Base-by-base conservation (phyloP, 2,329 filamentous ascomycete species). In the Xylariaceae sp. region DNA sequence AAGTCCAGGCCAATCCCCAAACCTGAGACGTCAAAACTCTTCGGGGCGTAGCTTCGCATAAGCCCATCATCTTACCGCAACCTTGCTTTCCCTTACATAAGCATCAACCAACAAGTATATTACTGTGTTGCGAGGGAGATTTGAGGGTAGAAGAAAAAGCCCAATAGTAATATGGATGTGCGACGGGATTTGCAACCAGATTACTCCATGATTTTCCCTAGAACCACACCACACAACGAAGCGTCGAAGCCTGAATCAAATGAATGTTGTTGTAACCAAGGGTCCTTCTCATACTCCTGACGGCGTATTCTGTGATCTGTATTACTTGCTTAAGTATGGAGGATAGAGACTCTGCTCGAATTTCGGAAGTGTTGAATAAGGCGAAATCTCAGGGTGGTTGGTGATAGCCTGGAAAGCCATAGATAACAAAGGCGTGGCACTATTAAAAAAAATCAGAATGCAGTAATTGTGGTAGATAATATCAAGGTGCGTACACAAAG, bases 341-440 rank as follows among this genome's bases (percentile, higher is more conserved):
- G 49, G 34, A 43, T 16, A 47, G 12, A 54, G 36, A 29, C 47
- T 49, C n/a, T 51, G 45, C n/a, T 60, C 36, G 19, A 56, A 63
- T 40, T 34, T 58, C 9, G 63, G 62, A 22, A 64, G 56, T 3
- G 53, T 54, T 10, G 53, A 41, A 21, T 49, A 40, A 0, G 44
- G 44, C 7, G 52, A 54, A 34, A 65, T 47, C 12, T 57, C 59
- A 1, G 61, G 59, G 10, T 53, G 53, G 46, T 55, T 57, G n/a
- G 50, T 52, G n/a, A 68, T 32, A 16, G 61, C 57, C 48, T 64
- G 63, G 19, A 74, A 70, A 2, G 68, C 65, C 70, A 77, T 71
- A 46, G 69, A 72, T 9, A 80, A 49, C 10, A 80, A 66, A 1
- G 75, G 74, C 12, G 67, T 63, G 10, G 70, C 67, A 49, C 55